Conservation (phyloP, 108 stramenopile genomes). For the Cyclostephanos invisitatus region DNA sequence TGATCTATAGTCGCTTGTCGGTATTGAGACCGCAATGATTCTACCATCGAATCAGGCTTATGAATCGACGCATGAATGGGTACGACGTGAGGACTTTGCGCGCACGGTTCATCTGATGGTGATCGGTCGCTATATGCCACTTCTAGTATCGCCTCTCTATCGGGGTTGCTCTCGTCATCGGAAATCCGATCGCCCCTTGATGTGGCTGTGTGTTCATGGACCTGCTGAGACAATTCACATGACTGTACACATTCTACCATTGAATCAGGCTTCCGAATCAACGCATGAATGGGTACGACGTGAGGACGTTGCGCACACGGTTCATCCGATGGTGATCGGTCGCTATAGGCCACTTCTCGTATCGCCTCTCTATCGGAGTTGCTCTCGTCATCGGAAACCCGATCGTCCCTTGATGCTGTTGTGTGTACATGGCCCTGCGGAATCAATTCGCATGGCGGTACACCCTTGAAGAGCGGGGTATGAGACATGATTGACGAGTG, state of each 20-base stretch:
- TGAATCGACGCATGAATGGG: background rate
- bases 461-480: background rate
- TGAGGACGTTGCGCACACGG: background rate
- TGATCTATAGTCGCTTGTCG: background rate
- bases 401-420: background rate
- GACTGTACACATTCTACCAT: background rate
- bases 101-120: background rate
- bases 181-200: background rate
- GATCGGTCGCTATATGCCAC: background rate
- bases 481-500: background rate
- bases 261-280: background rate
- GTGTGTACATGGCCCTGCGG: background rate
- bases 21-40: background rate
- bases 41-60: background rate
- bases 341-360: background rate
- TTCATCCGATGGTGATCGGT: background rate
- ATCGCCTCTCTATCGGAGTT: background rate
- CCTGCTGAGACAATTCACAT: no score
- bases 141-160: background rate
- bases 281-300: background rate
- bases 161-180: background rate
- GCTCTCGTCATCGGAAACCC: background rate
- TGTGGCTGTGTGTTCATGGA: background rate
- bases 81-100: background rate
- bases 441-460: slow-evolving; percentile 3